Conservation (phyloP, 1,284 basidiomycete genomes). For the Trichosporon ovoides region DNA sequence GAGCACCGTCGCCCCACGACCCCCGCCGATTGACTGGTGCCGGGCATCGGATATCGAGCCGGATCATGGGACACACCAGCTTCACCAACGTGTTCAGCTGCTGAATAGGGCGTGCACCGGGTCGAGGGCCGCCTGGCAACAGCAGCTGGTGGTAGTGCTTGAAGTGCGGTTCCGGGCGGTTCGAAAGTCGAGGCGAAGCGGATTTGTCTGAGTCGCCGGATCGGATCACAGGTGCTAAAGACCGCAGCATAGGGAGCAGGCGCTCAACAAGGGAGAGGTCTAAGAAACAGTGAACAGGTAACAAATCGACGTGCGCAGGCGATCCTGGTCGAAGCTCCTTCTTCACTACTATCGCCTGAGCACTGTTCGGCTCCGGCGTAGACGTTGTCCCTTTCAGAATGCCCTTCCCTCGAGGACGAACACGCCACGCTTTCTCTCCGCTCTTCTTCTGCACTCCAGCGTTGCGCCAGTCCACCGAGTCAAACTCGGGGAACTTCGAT, state of each 20-base stretch:
- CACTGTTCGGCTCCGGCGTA: conserved; percentile 12
- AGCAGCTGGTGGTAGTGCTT: background rate
- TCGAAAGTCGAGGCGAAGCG: background rate
- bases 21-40: conserved; percentile 39
- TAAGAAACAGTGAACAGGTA: conserved; percentile 66
- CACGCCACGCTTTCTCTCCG: conserved; percentile 42
- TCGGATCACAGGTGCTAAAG: conserved; percentile 31
- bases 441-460: conserved; percentile 27
- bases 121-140: background rate
- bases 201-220: background rate
- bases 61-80: conserved; percentile 33
- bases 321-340: conserved; percentile 16
- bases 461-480: conserved; percentile 44
- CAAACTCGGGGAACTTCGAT: conserved; percentile 37
- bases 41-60: conserved; percentile 46
- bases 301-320: conserved; percentile 43
- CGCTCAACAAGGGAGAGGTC: conserved; percentile 58
- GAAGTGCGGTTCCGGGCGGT: background rate
- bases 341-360: conserved; percentile 23
- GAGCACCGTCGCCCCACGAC: conserved; percentile 43
- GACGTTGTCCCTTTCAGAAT: conserved; percentile 30
- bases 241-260: conserved; percentile 39
- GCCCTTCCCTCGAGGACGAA: conserved; percentile 29
- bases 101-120: background rate
- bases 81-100: conserved; percentile 9